Evolutionary conservation across 2,329 filamentous ascomycete species (phyloP), one percentile per base, ranked within the genome.

Genomic region (Ophiostoma ips): DNA sequence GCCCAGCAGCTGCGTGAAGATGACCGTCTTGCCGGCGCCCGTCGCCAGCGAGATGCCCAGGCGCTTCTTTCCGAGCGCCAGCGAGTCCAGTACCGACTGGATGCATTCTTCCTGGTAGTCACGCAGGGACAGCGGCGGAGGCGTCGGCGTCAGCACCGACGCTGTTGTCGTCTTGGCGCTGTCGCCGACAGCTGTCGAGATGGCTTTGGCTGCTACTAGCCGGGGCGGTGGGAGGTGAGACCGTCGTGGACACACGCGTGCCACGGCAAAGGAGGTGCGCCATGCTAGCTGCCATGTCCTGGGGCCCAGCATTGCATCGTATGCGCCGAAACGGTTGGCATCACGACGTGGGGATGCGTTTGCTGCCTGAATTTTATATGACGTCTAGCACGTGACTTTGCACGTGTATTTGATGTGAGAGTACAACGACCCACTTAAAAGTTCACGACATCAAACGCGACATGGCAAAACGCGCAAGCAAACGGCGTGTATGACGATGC

Each of bases 1-100:
- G 59, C 86, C 80, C 55, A 98, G 94, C 43, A 98, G 75, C 62
- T 95, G 88, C 12, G 90, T 96, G 68, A 98, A 98, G 58, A 98
- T 89, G 61, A 98, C 87, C 8, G 88, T 95, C 64, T 95, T 95
- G 6, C 88, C 88, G 55, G 84, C 81, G 1, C 89, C 88, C 3
- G 89, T 95, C 3, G 88, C 89, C 34, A 95, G 65, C 0, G 89
- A 95, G 5, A 95, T 76, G 0, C 88, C 88, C 1, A 95, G 68
- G 7, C 89, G 76, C 59, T 85, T 88, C 56, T 89, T 79, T 0
- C 88, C 88, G 33, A 76, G 66, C 3, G 75, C 63, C 1, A 94
- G 63, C 50, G 87, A 79, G 2, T 72, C 66, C 1, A 94, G 67
- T 3, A 95, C 84, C 0, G 87, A 81, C 59, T 85, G 78, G 53